Evolutionary conservation across 2,329 filamentous ascomycete genomes (phyloP), one percentile per base, ranked within the genome.

Genomic region (Trematosphaeria pertusa): DNA sequence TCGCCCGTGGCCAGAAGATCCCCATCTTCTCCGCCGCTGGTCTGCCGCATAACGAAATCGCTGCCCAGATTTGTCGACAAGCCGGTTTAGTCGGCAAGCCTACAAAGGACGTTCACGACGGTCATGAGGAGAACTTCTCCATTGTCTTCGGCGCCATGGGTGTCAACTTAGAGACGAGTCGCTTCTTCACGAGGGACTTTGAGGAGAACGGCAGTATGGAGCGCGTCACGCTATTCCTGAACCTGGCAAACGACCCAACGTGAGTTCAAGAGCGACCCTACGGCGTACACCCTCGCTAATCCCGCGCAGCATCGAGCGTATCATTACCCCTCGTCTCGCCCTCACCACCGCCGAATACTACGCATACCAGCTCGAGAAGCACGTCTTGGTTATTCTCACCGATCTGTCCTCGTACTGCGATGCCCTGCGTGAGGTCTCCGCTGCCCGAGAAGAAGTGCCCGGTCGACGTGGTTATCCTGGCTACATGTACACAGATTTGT

Each of bases 401-500:
- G 94, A 99, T 83, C 79, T 99, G 63, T 94, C 94, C 1, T 91
- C 94, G 38, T 99, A 99, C 83, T 99, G 95, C 75, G 94, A 99
- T 75, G 95, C 94, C 59, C 87, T 99, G 58, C 94, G 94, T 84
- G 94, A 99, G 78, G 94, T 99, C 39, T 99, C 94, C 11, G 93
- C 94, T 43, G 94, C 94, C 42, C 86, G 94, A 79, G 94, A 99
- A 83, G 94, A 99, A 86, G 94, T 99, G 33, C 94, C 94, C 31
- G 94, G 94, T 82, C 93, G 94, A 75, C 93, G 94, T 86, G 94
- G 94, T 84, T 99, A 94, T 81, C 94, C 94, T 43, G 94, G 94
- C 89, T 99, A 99, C 84, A 99, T 99, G 94, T 99, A 99, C 82
- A 99, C 94, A 62, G 95, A 99, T 85, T 89, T 99, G 86, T 97